Base-by-base conservation (phyloP, 768 basidiomycete genomes). In the Termitomyces sp. region DNA sequence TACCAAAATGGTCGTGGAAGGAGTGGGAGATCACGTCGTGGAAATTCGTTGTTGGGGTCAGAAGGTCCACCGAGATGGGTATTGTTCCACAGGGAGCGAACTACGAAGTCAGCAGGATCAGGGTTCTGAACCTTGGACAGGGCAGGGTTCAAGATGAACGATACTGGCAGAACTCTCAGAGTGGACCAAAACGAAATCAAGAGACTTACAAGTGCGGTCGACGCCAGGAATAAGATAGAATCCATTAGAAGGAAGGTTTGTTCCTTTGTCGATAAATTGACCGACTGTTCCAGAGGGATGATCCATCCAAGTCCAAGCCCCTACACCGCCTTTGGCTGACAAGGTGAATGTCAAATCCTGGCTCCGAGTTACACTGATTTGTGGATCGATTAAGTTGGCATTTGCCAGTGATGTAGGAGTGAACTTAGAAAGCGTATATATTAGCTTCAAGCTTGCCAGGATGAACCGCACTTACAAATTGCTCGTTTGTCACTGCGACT, bases 271-370 rank as follows among this genome's bases (percentile, higher is more conserved):
- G 37, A 77, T 67, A 63, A 85, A 85, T 43, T 76, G 69, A 9
- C 83, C 83, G 1, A 83, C 69, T 0, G 80, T 84, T 18, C 80
- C 80, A 0, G 72, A 68, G 0, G 82, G 82, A 65, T 84, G 82
- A 54, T 84, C 83, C 1, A 85, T 69, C 82, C 83, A 84, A 5
- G 82, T 78, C 78, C 80, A 84, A 0, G 76, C 70, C 0, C 78
- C 82, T 5, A 84, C 83, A 0, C 82, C 83, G 13, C 79, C 78
- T 44, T 68, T 66, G 2, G 82, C 83, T 3, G 80, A 81, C 5
- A 85, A 65, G 1, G 75, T 78, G 64, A 85, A 84, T 0, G 75
- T 78, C 52, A 78, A 63, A 58, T 78, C 65, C 5, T 64, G 50
- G 0, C 62, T 58, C 10, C 65, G 54, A 0, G 64, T 71, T 6